Evolutionary conservation across 2,329 filamentous ascomycete genomes (phyloP).

Genomic region (Plenodomus lindquistii): DNA sequence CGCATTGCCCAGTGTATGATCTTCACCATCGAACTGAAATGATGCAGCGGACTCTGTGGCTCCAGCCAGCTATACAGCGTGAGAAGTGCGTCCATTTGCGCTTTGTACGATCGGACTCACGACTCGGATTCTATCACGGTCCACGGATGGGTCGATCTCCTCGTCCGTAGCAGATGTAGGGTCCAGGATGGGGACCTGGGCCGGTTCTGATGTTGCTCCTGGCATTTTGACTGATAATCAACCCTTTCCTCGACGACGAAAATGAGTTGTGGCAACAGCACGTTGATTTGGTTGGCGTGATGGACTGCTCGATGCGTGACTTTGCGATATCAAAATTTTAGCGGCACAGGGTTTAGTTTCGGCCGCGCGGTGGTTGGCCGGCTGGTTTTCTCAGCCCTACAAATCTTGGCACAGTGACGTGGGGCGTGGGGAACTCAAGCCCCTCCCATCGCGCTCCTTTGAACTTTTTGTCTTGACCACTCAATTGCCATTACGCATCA

Average conservation of each 20-base stretch:
- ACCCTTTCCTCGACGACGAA: conserved; percentile 4
- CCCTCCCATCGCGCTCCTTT: conserved; percentile 13
- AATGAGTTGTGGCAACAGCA: conserved; percentile 1
- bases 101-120: conserved; percentile 33
- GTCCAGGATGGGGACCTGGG: conserved; percentile 24
- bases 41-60: conserved; percentile 85
- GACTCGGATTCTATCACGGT: conserved; percentile 52
- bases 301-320: conserved; percentile 12
- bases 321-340: conserved; percentile 34
- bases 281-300: not conserved
- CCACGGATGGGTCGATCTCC: conserved; percentile 37
- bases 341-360: conserved; percentile 20
- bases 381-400: conserved; percentile 33
- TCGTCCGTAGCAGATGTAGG: conserved; percentile 30
- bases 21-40: conserved; percentile 92
- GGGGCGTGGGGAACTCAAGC: conserved; percentile 22
- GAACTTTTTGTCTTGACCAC: conserved; percentile 20
- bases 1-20: conserved; percentile 94
- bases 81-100: not conserved
- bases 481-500: not conserved
- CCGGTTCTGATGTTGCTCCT: conserved; percentile 23
- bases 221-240: conserved; percentile 19
- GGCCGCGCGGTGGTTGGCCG: conserved; percentile 26
- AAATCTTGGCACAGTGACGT: conserved; percentile 28
- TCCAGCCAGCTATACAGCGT: conserved; percentile 70